A percentile compares a stretch with the other conserved stretches of the same genome.
Evolutionary conservation across 345 rosid species (phyloP).

Genomic region (Capsella bursapastoris): DNA sequence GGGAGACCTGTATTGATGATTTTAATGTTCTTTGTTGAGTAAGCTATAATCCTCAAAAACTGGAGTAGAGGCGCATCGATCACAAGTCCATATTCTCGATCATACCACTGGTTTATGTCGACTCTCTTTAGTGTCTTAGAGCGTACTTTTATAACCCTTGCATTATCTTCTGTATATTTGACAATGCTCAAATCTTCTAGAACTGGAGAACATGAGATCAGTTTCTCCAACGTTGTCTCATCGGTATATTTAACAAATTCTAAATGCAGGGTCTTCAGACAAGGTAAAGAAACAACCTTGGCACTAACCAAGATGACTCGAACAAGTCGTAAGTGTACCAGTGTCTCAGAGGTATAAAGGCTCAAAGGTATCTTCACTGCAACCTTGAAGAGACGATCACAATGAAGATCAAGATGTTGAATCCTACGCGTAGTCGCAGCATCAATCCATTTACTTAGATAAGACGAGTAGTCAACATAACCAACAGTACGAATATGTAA

Average conservation of each 20-base stretch:
- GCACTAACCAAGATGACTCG: not conserved
- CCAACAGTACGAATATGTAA: not conserved
- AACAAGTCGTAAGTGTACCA: not conserved
- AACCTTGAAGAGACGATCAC: not conserved
- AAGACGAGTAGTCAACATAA: too few species aligned
- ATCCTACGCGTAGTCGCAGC: not conserved
- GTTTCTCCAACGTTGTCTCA: not conserved
- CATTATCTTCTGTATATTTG: not conserved
- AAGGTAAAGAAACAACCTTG: constrained; percentile 1
- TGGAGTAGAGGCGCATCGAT: not conserved
- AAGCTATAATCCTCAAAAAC: not conserved
- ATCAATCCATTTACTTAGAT: constrained; percentile 1
- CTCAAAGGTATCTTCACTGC: not conserved
- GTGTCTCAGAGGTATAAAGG: not conserved
- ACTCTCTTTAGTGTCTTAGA: not conserved
- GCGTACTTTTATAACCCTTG: not conserved
- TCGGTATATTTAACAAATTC: not conserved
- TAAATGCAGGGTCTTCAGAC: not conserved
- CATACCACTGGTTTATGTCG: not conserved
- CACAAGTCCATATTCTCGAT: not conserved
- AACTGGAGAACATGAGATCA: not conserved
- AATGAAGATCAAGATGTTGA: not conserved
- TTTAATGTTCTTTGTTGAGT: not conserved
- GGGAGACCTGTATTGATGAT: not conserved
- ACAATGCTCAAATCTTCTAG: not conserved